Percentiles rank a stretch among this genome's conserved stretches.
Conservation (phyloP, 148 eudicot genomes). For the Vaccinium macrocarpon region DNA sequence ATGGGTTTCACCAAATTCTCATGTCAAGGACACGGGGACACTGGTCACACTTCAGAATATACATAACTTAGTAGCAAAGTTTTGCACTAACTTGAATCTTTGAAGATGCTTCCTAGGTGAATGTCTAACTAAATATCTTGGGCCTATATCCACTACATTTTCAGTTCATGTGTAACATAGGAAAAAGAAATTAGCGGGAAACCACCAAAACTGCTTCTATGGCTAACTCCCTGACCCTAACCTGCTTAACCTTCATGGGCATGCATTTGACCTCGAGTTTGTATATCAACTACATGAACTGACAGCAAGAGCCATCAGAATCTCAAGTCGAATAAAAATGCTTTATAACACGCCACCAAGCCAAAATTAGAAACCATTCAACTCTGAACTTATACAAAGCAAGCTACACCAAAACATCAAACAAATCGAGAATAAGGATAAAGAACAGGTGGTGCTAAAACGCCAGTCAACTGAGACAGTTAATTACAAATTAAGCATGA, state of each 20-base stretch:
- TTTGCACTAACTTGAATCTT: not conserved
- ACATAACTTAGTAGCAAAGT: not conserved
- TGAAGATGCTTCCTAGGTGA: not conserved
- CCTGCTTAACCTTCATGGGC: not conserved
- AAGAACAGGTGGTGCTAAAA: not conserved
- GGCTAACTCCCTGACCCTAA: not conserved
- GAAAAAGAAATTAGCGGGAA: not conserved
- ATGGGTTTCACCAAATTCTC: not conserved
- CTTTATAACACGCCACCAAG: not conserved
- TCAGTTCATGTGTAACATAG: not conserved
- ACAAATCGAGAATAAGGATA: not conserved
- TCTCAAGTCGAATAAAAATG: not conserved
- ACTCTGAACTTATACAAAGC: not conserved
- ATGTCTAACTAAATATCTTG: not conserved
- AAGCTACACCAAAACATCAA: not conserved
- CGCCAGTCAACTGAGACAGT: not conserved
- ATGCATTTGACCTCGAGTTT: not conserved
- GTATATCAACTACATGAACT: not conserved
- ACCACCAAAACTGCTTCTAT: not conserved
- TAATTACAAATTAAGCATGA: conserved; percentile 15
- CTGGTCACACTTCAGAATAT: not conserved
- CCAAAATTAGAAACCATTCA: not conserved
- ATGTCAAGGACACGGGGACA: not conserved
- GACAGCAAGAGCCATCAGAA: not conserved
- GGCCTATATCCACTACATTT: not conserved